Evolutionary conservation across 768 basidiomycete genomes (phyloP), one percentile per base, ranked within the genome.

Genomic region (Pleurotus ostreatus): DNA sequence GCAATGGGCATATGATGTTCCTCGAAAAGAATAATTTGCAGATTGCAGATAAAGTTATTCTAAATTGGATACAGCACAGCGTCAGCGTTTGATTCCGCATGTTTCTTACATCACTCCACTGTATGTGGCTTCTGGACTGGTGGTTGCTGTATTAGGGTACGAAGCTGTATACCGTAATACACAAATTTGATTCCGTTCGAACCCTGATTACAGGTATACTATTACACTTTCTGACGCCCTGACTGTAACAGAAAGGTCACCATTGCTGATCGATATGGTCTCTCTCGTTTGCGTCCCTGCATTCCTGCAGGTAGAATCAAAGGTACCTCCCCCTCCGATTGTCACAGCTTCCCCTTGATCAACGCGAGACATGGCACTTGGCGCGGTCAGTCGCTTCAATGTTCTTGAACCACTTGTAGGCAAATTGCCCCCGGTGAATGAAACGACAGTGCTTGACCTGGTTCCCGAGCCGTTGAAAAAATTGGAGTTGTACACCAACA

Each of bases 1-100:
- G 80, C 43, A 82, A 82, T 59, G 80, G 77, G 1, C 80, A 82
- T 65, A 75, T 82, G 74, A 74, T 82, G 68, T 80, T 81, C 58
- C 78, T 82, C 76, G 80, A 82, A 55, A 74, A 70, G 56, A 82
- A 82, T 61, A 72, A 66, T 8, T 55, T 74, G 38, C 68, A 72
- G 46, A 78, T 82, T 38, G 78, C 66, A 11, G 72, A 69, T 4
- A 41, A 66, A 26, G 74, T 80, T 4, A 66, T 79, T 20, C 63
- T 72, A 44, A 65, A 64, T 49, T 80, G 78, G 79, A 64, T 77
- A 34, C 59, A 57, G 34, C 49, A 56, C 6, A 59, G 48, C n/a
- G 23, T 64, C 22, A 25, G 16, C 13, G 15, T 23, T 18, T 45
- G 37, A 55, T 26, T 52, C 30, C 30, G 9, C 30, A 34, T 34